Conservation (phyloP, 2,329 filamentous ascomycete genomes). For the Xylaria sp. region DNA sequence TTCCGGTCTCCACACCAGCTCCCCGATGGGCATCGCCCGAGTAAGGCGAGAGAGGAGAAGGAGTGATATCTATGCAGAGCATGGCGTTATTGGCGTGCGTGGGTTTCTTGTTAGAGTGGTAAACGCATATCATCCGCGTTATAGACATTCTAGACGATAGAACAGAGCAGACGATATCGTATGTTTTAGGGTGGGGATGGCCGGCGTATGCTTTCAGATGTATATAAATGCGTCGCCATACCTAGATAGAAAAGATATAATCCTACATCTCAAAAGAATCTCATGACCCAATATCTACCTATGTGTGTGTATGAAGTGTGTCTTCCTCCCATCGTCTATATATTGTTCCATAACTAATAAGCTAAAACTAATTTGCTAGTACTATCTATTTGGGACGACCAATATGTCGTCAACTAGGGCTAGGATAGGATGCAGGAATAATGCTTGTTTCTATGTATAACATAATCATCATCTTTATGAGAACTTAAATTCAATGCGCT, state of each 20-base stretch:
- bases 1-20: background rate
- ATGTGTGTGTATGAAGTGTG: background rate
- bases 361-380: background rate
- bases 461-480: background rate
- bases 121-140: background rate
- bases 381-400: background rate
- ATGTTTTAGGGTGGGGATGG: constrained; percentile 13
- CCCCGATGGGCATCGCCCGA: background rate
- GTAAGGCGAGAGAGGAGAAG: background rate
- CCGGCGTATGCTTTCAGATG: constrained; percentile 2
- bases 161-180: constrained; percentile 5
- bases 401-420: background rate
- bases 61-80: background rate
- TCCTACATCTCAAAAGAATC: background rate
- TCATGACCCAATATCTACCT: background rate
- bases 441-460: constrained; percentile 7
- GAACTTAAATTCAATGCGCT: background rate
- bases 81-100: constrained; percentile 14
- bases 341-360: background rate
- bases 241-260: constrained; percentile 15
- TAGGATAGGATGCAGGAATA: background rate
- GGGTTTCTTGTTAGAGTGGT: background rate
- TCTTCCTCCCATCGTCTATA: background rate
- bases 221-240: background rate
- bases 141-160: constrained; percentile 2